Evolutionary conservation across 1,284 basidiomycete genomes (phyloP).

Genomic region (Trichosporon ovoides): DNA sequence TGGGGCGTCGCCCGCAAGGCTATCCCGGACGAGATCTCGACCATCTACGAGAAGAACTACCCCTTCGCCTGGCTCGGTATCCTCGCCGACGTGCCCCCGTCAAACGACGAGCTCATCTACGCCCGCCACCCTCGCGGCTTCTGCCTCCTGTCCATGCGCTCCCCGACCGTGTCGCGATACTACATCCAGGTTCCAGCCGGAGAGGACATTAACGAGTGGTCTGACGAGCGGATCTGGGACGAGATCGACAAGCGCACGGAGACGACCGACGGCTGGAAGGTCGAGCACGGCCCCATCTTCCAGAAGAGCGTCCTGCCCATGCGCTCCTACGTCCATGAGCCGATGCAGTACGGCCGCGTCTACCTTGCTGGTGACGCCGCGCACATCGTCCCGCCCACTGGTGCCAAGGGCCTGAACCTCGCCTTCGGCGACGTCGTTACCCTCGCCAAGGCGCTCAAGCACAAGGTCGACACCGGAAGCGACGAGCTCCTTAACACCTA

Average conservation of each 20-base stretch:
- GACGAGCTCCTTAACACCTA: conserved; percentile 17
- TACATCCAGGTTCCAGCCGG: conserved; percentile 23
- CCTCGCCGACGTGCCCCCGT: conserved; percentile 20
- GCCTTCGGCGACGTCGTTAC: conserved; percentile 22
- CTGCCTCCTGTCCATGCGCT: conserved; percentile 21
- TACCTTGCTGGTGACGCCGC: conserved; percentile 23
- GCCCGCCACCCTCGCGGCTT: conserved; percentile 19
- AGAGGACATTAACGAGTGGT: conserved; percentile 19
- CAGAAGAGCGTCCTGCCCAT: conserved; percentile 24
- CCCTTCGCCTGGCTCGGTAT: conserved; percentile 23
- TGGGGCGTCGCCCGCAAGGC: conserved; percentile 21
- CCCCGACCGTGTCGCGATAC: conserved; percentile 18
- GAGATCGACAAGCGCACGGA: conserved; percentile 17
- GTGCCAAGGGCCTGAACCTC: conserved; percentile 23
- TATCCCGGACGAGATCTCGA: conserved; percentile 17
- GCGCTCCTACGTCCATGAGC: conserved; percentile 23
- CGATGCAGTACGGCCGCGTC: conserved; percentile 22
- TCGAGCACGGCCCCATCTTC: conserved; percentile 15
- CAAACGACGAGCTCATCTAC: conserved; percentile 25
- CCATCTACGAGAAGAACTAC: conserved; percentile 19
- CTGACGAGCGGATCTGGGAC: conserved; percentile 22
- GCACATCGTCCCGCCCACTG: conserved; percentile 22
- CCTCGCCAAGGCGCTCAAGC: conserved; percentile 19
- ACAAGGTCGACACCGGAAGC: conserved; percentile 18
- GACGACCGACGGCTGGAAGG: conserved; percentile 22